These are phyloP conservation scores for Dryadomyces quercivorus DNA, from an alignment of 2,329 filamentous ascomycete genomes.

Conservation along the genomic window DNA sequence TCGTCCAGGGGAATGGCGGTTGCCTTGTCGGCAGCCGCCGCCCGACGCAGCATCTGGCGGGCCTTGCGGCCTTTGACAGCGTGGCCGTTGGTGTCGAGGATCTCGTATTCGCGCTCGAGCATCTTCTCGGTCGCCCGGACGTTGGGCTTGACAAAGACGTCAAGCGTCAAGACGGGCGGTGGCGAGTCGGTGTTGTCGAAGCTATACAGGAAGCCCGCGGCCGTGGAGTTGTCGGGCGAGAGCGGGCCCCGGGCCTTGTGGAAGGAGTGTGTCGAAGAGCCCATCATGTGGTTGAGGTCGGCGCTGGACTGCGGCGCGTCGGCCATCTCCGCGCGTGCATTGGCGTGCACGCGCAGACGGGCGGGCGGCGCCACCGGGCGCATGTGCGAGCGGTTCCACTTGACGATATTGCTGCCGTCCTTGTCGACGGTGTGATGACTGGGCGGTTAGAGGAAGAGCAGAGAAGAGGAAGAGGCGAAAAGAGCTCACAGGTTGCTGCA, in stretches of 20 bases:
- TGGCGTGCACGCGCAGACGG: conserved; percentile 18
- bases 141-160: conserved; percentile 22
- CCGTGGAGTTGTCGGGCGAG: background rate
- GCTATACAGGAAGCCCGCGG: conserved; percentile 25
- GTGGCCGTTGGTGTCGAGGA: conserved; percentile 32
- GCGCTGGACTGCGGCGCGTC: background rate
- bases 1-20: background rate
- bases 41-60: conserved; percentile 25
- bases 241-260: conserved; percentile 13
- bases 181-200: conserved; percentile 29
- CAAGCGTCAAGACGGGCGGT: conserved; percentile 25
- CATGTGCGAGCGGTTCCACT: conserved; percentile 16
- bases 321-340: background rate
- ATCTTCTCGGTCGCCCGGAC: conserved; percentile 29
- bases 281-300: background rate
- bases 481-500: conserved; percentile 18
- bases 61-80: conserved; percentile 30
- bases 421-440: conserved; percentile 6
- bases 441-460: background rate
- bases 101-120: conserved; percentile 35
- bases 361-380: conserved; percentile 14
- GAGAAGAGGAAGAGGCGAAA: background rate
- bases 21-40: conserved; percentile 5
- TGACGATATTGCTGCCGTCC: conserved; percentile 23
- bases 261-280: background rate